Evolutionary conservation across 345 rosid species (phyloP).

Genomic region (Eutrema japonicum): DNA sequence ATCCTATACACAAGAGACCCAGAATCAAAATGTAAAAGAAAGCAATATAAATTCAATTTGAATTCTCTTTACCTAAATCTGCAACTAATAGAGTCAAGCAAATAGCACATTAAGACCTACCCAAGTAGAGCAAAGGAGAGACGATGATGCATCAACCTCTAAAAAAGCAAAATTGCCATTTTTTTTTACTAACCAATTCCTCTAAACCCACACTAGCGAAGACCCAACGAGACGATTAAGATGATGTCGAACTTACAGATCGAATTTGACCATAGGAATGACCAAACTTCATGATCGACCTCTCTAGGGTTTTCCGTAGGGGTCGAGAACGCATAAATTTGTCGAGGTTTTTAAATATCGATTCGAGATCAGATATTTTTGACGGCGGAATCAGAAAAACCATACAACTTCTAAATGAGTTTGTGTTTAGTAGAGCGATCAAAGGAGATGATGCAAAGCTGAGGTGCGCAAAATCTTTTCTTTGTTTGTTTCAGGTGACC

Average conservation of each 20-base stretch:
- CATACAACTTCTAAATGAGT: background rate
- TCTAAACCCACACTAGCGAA: background rate
- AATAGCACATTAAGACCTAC: constrained; percentile 12
- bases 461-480: too few species aligned
- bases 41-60: background rate
- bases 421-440: background rate
- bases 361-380: background rate
- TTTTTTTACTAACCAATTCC: background rate
- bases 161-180: background rate
- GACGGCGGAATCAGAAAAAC: background rate
- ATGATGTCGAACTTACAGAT: constrained; percentile 47
- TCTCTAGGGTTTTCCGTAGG: background rate
- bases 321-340: background rate
- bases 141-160: background rate
- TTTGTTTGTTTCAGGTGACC: too few species aligned
- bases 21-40: background rate
- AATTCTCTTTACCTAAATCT: background rate
- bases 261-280: constrained; percentile 38
- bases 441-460: constrained; percentile 11
- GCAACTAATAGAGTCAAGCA: background rate
- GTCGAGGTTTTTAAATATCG: background rate
- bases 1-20: background rate
- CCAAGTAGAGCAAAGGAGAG: background rate
- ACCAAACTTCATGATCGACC: constrained; percentile 48
- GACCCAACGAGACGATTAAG: background rate